Evolutionary conservation across 805 yeast genomes (phyloP).

Genomic region (Tetrapisispora arboricola): DNA sequence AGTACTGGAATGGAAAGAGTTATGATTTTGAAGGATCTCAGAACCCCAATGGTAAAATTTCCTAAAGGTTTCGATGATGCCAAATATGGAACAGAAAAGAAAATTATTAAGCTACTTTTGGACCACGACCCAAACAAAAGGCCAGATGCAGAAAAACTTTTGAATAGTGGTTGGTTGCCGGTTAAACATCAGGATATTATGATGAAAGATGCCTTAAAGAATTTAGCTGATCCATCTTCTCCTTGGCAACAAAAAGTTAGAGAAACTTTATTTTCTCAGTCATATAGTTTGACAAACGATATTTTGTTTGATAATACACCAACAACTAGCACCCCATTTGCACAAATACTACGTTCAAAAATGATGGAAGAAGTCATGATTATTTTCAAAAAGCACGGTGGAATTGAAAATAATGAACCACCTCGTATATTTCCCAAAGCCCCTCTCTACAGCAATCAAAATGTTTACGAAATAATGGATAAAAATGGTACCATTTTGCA

Average conservation of each 20-base stretch:
- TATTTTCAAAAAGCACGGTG: conserved; percentile 76
- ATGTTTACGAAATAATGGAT: conserved; percentile 73
- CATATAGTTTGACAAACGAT: conserved; percentile 76
- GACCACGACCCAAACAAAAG: conserved; percentile 71
- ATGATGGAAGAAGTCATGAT: conserved; percentile 50
- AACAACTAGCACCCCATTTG: conserved; percentile 29
- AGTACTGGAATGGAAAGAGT: conserved; percentile 94
- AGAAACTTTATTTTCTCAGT: conserved; percentile 73
- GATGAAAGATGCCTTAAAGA: conserved; percentile 77
- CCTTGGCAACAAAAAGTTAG: conserved; percentile 93
- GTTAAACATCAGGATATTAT: conserved; percentile 84
- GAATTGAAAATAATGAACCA: conserved; percentile 59
- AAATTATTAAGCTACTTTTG: conserved; percentile 54
- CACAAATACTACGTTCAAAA: conserved; percentile 47
- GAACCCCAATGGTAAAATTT: conserved; percentile 51
- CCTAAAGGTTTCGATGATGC: conserved; percentile 56
- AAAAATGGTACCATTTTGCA: conserved; percentile 81
- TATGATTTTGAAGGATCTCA: conserved; percentile 51
- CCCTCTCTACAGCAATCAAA: conserved; percentile 54
- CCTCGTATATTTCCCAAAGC: conserved; percentile 74
- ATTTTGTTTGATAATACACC: conserved; percentile 58
- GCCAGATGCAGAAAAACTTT: conserved; percentile 67
- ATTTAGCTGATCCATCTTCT: conserved; percentile 79
- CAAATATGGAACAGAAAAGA: conserved; percentile 48
- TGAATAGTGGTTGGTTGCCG: conserved; percentile 77